Conservation (phyloP, 495 filamentous ascomycete genomes). For the Aspergillus sclerotiicarbonarius region DNA sequence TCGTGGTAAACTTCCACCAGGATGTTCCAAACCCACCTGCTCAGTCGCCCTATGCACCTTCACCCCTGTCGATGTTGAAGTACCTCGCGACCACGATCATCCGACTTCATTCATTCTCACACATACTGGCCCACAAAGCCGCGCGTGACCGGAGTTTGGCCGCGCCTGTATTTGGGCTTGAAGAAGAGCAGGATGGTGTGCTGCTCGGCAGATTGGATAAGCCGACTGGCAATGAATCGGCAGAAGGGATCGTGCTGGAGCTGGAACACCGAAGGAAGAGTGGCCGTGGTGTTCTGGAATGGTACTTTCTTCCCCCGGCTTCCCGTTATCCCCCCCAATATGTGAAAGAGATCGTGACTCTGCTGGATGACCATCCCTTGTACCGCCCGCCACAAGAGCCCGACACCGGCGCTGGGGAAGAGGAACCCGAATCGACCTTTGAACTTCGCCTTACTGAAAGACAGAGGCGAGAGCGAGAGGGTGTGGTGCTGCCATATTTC, state of each 20-base stretch:
- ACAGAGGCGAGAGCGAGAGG: slow-evolving; percentile 79
- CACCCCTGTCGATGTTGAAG: slow-evolving; percentile 57
- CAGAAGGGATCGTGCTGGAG: slow-evolving; percentile 67
- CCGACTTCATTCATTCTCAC: slow-evolving; percentile 61
- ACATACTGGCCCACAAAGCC: slow-evolving; percentile 63
- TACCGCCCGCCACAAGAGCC: slow-evolving; percentile 53
- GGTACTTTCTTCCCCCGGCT: slow-evolving; percentile 63
- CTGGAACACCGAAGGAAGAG: slow-evolving; percentile 82
- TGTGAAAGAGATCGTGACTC: slow-evolving; percentile 52
- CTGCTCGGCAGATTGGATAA: slow-evolving; percentile 54
- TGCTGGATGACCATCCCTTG: slow-evolving; percentile 75
- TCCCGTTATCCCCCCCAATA: slow-evolving; percentile 33
- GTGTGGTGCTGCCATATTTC: slow-evolving; percentile 89
- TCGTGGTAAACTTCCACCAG: slow-evolving; percentile 46
- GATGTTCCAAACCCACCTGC: slow-evolving; percentile 52
- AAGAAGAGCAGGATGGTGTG: slow-evolving; percentile 71
- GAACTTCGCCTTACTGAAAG: slow-evolving; percentile 84
- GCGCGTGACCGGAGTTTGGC: slow-evolving; percentile 67
- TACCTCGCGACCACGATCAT: slow-evolving; percentile 70
- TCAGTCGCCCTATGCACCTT: slow-evolving; percentile 60
- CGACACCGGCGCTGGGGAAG: slow-evolving; percentile 32
- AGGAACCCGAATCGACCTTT: slow-evolving; percentile 71
- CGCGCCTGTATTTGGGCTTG: slow-evolving; percentile 73
- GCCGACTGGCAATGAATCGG: slow-evolving; percentile 43
- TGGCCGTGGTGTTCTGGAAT: slow-evolving; percentile 73